Evolutionary conservation across 1,284 basidiomycete genomes (phyloP).

Genomic region (Somion occarium): DNA sequence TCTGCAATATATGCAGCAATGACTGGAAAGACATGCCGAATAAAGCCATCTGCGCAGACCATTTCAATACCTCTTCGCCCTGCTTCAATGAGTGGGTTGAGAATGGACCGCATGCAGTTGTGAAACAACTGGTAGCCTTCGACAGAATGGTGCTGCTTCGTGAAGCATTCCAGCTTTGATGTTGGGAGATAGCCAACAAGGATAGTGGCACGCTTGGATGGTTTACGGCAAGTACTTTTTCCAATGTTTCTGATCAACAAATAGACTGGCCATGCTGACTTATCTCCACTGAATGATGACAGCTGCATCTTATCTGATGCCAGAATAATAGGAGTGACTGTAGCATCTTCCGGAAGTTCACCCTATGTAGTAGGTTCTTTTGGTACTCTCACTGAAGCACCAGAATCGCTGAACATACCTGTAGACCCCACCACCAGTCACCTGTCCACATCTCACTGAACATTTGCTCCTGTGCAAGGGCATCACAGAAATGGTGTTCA

Average conservation of each 20-base stretch:
- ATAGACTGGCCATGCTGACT: conserved; percentile 23
- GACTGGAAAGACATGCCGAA: conserved; percentile 19
- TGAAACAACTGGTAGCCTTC: conserved; percentile 24
- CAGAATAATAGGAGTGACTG: conserved; percentile 18
- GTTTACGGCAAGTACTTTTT: conserved; percentile 15
- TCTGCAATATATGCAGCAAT: conserved; percentile 23
- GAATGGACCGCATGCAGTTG: conserved; percentile 20
- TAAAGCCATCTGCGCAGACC: conserved; percentile 20
- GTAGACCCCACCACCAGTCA: conserved; percentile 37
- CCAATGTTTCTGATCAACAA: conserved; percentile 21
- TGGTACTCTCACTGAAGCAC: not conserved
- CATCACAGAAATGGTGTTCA: conserved; percentile 20
- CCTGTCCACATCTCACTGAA: conserved; percentile 37
- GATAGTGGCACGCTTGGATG: conserved; percentile 17
- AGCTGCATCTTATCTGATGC: conserved; percentile 18
- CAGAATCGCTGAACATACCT: conserved; percentile 26
- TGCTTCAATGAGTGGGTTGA: conserved; percentile 17
- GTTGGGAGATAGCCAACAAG: conserved; percentile 26
- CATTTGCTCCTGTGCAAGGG: conserved; percentile 15
- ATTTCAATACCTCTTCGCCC: conserved; percentile 20
- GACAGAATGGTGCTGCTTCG: conserved; percentile 10
- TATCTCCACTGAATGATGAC: conserved; percentile 17
- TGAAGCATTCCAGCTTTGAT: conserved; percentile 18
- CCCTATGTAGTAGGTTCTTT: conserved; percentile 3
- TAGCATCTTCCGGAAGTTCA: conserved; percentile 14